Conservation (phyloP, 1,139 yeast species). For the Saccharomyces uvarum region DNA sequence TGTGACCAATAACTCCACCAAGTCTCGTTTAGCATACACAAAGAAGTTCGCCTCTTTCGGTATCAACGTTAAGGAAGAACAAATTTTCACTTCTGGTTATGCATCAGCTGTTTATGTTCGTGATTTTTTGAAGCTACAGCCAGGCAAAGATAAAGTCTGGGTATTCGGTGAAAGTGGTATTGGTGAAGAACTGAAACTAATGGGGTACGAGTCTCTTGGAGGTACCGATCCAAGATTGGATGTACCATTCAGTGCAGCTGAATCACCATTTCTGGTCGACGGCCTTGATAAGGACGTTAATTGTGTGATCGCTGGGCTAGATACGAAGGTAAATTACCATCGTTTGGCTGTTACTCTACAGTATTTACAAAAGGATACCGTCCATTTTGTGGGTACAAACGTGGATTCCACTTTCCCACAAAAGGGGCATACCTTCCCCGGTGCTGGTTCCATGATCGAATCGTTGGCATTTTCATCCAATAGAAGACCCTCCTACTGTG, state of each 20-base stretch:
- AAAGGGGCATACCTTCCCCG: conserved; percentile 77
- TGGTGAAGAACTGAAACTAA: conserved; percentile 57
- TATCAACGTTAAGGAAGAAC: conserved; percentile 54
- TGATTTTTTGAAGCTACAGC: conserved; percentile 59
- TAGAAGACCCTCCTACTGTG: conserved; percentile 72
- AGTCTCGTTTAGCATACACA: conserved; percentile 71
- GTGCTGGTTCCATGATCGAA: conserved; percentile 90
- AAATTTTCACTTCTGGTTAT: conserved; percentile 84
- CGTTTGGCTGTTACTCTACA: conserved; percentile 77
- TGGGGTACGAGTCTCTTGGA: conserved; percentile 66
- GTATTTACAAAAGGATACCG: conserved; percentile 59
- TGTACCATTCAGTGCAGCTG: conserved; percentile 36
- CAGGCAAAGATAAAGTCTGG: conserved; percentile 70
- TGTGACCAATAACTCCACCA: conserved; percentile 93
- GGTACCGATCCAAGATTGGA: conserved; percentile 51
- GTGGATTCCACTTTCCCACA: conserved; percentile 91
- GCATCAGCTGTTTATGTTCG: conserved; percentile 84
- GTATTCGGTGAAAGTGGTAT: conserved; percentile 82
- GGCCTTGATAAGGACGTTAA: conserved; percentile 67
- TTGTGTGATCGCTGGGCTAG: conserved; percentile 84
- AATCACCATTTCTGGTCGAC: conserved; percentile 40
- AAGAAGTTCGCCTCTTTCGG: conserved; percentile 73
- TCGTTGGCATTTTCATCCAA: conserved; percentile 72
- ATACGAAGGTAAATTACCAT: conserved; percentile 66
- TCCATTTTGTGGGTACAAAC: conserved; percentile 88